A percentile compares a stretch with the other conserved stretches of the same genome.
phyloP scores from a whole-genome alignment of 1,139 yeast genomes.

The Tardiomyces digboiensis region DNA sequence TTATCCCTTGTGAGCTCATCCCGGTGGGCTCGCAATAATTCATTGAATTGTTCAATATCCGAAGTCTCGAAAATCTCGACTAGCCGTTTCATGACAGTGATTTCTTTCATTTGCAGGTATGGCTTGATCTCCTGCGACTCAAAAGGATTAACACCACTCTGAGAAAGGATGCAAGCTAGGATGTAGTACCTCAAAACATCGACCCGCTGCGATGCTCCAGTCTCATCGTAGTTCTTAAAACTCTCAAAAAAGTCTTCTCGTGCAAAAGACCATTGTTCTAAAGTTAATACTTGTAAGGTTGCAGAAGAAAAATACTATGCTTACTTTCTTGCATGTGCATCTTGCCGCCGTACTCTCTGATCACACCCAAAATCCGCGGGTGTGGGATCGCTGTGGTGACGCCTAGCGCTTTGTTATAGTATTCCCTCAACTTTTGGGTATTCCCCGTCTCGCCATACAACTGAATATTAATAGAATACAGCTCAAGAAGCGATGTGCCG shows the following conservation, averaged over 20 bases:
- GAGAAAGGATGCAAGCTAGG: conserved; percentile 53
- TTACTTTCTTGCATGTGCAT: conserved; percentile 44
- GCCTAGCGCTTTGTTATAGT: conserved; percentile 40
- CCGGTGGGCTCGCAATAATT: conserved; percentile 18
- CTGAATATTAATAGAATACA: conserved; percentile 58
- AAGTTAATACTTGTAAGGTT: conserved; percentile 7
- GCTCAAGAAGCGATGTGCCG: conserved; percentile 39
- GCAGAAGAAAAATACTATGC: neutral
- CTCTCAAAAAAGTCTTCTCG: conserved; percentile 60
- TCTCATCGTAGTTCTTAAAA: conserved; percentile 71
- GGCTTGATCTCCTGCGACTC: conserved; percentile 40
- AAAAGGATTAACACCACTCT: conserved; percentile 58
- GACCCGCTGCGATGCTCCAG: conserved; percentile 52
- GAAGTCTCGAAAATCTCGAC: conserved; percentile 30
- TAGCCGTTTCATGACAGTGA: conserved; percentile 28
- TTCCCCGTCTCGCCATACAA: conserved; percentile 34
- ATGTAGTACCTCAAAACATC: conserved; percentile 52
- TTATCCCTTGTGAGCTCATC: conserved; percentile 20
- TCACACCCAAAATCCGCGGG: conserved; percentile 60
- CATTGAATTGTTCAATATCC: conserved; percentile 28
- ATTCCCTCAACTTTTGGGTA: conserved; percentile 33
- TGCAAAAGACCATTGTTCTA: conserved; percentile 47
- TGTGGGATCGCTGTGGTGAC: conserved; percentile 63
- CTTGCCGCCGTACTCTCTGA: conserved; percentile 68
- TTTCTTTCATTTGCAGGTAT: conserved; percentile 30